These are phyloP conservation scores for Blastomyces emzantsi DNA, from an alignment of 2,329 filamentous ascomycete species.

Conservation along the genomic window DNA sequence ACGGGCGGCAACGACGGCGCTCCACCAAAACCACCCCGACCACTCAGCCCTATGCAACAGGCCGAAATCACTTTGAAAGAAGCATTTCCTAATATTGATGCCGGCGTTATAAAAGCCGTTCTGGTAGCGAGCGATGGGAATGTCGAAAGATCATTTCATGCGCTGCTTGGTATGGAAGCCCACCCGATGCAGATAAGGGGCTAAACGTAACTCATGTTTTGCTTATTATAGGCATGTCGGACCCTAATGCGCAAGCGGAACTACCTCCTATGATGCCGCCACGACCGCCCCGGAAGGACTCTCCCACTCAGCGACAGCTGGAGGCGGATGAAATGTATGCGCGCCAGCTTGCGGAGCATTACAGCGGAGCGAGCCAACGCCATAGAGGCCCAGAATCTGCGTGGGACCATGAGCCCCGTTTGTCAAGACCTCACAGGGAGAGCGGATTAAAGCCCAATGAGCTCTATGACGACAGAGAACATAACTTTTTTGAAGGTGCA, in stretches of 20 bases:
- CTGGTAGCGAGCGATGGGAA: slow-evolving; percentile 75
- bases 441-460: slow-evolving; percentile 50
- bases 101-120: slow-evolving; percentile 74
- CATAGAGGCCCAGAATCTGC: slow-evolving; percentile 12
- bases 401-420: slow-evolving; percentile 24
- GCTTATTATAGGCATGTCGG: slow-evolving; percentile 57
- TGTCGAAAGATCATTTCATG: slow-evolving; percentile 92
- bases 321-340: slow-evolving; percentile 89
- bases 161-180: slow-evolving; percentile 60
- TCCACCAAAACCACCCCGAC: slow-evolving; percentile 78
- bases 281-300: slow-evolving; percentile 52
- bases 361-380: slow-evolving; percentile 44
- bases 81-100: slow-evolving; percentile 81
- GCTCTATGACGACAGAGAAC: slow-evolving; percentile 60
- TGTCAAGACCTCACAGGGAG: slow-evolving; percentile 40
- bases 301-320: slow-evolving; percentile 64
- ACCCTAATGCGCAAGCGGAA: slow-evolving; percentile 59
- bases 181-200: neutral
- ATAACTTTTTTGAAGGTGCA: slow-evolving; percentile 83
- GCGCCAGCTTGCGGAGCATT: slow-evolving; percentile 86
- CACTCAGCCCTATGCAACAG: slow-evolving; percentile 70
- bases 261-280: slow-evolving; percentile 70
- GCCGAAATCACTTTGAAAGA: slow-evolving; percentile 84
- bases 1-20: slow-evolving; percentile 30
- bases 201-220: neutral